Evolutionary conservation across 2,329 filamentous ascomycete species (phyloP), one percentile per base, ranked within the genome.

Genomic region (Cytospora schulzeri): DNA sequence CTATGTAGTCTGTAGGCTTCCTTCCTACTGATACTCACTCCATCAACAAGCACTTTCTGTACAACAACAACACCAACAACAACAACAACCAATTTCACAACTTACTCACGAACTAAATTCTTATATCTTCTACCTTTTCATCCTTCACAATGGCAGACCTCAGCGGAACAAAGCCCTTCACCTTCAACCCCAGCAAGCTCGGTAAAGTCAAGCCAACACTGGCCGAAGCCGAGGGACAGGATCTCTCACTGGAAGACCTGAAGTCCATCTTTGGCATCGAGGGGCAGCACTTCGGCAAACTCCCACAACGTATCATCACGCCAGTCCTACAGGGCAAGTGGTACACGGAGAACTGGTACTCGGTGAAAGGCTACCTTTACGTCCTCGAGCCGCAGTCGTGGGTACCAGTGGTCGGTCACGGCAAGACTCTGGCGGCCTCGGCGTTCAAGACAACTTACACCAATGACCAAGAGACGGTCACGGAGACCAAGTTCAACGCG

Each of bases 401-500:
- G 45, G n/a, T 48, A 22, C 45, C 45, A 14, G 45, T 48, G 45
- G 0, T 48, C n/a, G 8, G 45, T n/a, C 45, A 48, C n/a, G 45
- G 45, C n/a, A 24, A 48, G 45, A 48, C 45, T n/a, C 19, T 48
- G 11, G 17, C 45, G 45, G 45, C 45, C n/a, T 48, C 45, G 9
- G 11, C 45, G 6, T 48, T 48, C 45, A 48, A 24, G 45, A 48
- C 45, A 24, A 24, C n/a, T 1, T 48, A 48, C 45, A 48, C 5
- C 45, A 24, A 48, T n/a, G 5, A 48, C n/a, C 4, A 19, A 24
- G 45, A 48, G n/a, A 48, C n/a, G 3, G 19, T 48, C n/a, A 24
- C 45, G n/a, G 45, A 48, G 45, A 48, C 45, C n/a, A 48, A 48
- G n/a, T 48, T 48, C 45, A 48, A 48, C n/a, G 45, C 45, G 45